Evolutionary conservation across 2,329 filamentous ascomycete species (phyloP), one percentile per base, ranked within the genome.

Genomic region (Alternaria tenuissima): DNA sequence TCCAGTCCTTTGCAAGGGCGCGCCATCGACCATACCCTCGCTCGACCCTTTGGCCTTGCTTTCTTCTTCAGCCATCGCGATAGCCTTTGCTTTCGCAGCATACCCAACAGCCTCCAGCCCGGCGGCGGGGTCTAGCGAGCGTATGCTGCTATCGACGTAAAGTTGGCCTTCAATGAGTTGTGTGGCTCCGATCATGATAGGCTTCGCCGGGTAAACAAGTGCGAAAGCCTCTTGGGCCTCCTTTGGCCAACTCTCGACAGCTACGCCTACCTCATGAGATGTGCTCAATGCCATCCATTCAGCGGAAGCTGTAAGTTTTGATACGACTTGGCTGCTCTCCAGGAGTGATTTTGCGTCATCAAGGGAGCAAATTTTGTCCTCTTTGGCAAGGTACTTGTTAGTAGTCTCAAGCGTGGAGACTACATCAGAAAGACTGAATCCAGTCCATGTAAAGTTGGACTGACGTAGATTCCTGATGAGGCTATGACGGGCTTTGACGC

Each of bases 381-480:
- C 83, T 55, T 90, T 87, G 2, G 79, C 76, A 12, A 96, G 72
- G 68, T 97, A 97, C 36, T 83, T 82, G 52, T 85, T 82, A 1
- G 90, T 89, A 34, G 88, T 88, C 28, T 90, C 83, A 0, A 95
- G 76, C 0, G 91, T 87, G 28, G 82, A 86, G 3, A 77, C 63
- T 3, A 97, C 86, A 57, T 93, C 88, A 1, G 83, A 80, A 0
- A 81, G 77, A 0, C 87, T 87, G 69, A 91, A 93, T 48, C 93
- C 94, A 0, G 90, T 90, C 79, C 92, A 94, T 76, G 94, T 96
- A 72, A 97, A 96, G 49, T 91, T 92, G 7, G 92, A 89, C 72
- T 95, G 91, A 18, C 92, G 87, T 44, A 97, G 78, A 71, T 97
- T 97, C 56, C 85, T 85, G 5, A 96, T 89, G 2, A 96, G 81